A percentile compares a stretch with the other conserved stretches of the same genome.
These are phyloP conservation scores for Sesbania bispinosa DNA, from an alignment of 306 rosid genomes.

Conservation along the genomic window DNA sequence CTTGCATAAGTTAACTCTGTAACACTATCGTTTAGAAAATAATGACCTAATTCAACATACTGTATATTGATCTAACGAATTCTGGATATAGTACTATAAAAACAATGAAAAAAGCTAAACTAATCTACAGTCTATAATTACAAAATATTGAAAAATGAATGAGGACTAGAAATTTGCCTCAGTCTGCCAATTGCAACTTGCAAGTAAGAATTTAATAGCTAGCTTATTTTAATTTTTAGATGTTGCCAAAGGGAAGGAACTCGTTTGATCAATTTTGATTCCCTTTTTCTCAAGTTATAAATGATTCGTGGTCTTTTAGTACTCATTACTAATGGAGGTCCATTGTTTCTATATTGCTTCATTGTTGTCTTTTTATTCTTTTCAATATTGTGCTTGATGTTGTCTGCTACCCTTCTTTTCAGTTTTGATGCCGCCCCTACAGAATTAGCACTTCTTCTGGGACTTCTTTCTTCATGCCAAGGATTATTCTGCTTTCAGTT, in stretches of 20 bases:
- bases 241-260: neutral
- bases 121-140: too few species aligned
- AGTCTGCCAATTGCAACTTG: too few species aligned
- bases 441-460: too few species aligned
- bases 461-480: too few species aligned
- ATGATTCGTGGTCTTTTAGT: neutral
- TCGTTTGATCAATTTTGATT: neutral
- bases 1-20: neutral
- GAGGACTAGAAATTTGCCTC: too few species aligned
- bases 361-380: neutral
- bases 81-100: too few species aligned
- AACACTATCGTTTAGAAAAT: too few species aligned
- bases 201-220: neutral
- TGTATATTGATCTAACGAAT: too few species aligned
- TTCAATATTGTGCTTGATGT: neutral
- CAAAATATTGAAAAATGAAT: neutral
- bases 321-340: neutral
- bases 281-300: too few species aligned
- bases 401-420: neutral
- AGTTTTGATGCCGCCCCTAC: neutral
- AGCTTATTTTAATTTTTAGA: neutral
- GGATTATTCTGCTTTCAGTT: too few species aligned
- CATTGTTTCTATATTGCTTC: neutral
- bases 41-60: too few species aligned
- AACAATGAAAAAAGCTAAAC: neutral